Evolutionary conservation across 1,139 yeast genomes (phyloP), one percentile per base, ranked within the genome.

Genomic region (Lodderomyces metapsilosis): DNA sequence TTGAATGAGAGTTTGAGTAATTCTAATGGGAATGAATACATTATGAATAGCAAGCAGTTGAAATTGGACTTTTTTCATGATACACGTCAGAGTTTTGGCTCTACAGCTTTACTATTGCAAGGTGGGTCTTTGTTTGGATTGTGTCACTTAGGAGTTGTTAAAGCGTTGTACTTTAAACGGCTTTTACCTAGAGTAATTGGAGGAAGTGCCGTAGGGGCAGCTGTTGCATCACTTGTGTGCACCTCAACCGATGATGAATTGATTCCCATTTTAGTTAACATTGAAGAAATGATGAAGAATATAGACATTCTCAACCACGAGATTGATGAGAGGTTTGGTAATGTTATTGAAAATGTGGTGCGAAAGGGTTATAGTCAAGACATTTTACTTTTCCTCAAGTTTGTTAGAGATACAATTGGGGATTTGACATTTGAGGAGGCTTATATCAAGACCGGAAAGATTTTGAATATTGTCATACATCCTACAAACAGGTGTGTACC

Each of bases 141-240:
- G 47, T 89, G 96, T 56, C 98, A 92, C 59, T 61, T 92, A 38
- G 98, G 98, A 1, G 96, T 91, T 1, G 87, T 91, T 6, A 85
- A 85, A 50, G 92, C 94, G 0, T 66, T 92, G 16, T 78, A 84
- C 48, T 75, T 77, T 50, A 82, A 84, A 47, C 84, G 88, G 0
- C 64, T 91, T 30, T 67, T 91, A 39, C 98, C 98, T 0, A 66
- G 85, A 38, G 86, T 92, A 3, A 79, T 92, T 30, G 87, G 94
- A n/a, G 98, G 98, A 0, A 85, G 92, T 46, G 94, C 96, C 0
- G 88, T 88, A 43, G 98, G 98, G 2, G 95, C 98, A 0, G 84
- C 92, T 1, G 92, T 89, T 18, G 98, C 96, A 0, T 82, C 95
- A 0, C 66, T 88, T 37, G 88, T 86, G 1, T 88, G 97, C 54